Evolutionary conservation across 495 filamentous ascomycete genomes (phyloP).

Genomic region (Thozetella sp.): DNA sequence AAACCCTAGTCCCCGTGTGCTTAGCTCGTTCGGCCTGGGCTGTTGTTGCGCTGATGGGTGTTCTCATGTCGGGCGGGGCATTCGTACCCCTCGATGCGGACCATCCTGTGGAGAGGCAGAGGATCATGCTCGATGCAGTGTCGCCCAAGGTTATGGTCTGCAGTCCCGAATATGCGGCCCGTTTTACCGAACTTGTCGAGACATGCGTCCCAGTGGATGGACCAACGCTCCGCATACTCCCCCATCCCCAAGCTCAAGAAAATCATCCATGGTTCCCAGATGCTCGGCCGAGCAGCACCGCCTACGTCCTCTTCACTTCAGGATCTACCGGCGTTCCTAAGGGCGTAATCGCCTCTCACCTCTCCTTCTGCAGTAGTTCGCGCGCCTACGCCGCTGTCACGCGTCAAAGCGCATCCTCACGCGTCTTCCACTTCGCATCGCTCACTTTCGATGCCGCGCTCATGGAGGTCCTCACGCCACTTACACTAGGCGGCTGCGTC

Average conservation of each 20-base stretch:
- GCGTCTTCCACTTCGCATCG: constrained; percentile 58
- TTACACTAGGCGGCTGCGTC: constrained; percentile 62
- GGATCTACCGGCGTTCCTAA: constrained; percentile 62
- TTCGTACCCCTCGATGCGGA: constrained; percentile 57
- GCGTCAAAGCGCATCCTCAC: constrained; percentile 22
- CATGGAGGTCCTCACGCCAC: constrained; percentile 54
- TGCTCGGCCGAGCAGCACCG: constrained; percentile 13
- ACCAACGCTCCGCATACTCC: constrained; percentile 10
- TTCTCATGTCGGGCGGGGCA: constrained; percentile 59
- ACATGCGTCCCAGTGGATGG: constrained; percentile 11
- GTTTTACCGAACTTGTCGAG: constrained; percentile 8
- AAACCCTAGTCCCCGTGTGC: constrained; percentile 53
- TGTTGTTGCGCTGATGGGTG: constrained; percentile 52
- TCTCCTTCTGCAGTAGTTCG: constrained; percentile 34
- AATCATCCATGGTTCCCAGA: not conserved
- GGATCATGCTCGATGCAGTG: constrained; percentile 18
- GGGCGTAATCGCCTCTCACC: constrained; percentile 46
- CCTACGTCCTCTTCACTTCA: constrained; percentile 61
- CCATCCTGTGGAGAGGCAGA: constrained; percentile 53
- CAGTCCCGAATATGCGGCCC: constrained; percentile 14
- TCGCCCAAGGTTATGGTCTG: constrained; percentile 29
- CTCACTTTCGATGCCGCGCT: constrained; percentile 62
- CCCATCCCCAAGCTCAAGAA: not conserved
- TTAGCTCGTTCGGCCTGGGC: constrained; percentile 55
- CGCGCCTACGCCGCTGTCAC: constrained; percentile 20